phyloP scores from a whole-genome alignment of 805 yeast species.

The Candida loeiensis region DNA sequence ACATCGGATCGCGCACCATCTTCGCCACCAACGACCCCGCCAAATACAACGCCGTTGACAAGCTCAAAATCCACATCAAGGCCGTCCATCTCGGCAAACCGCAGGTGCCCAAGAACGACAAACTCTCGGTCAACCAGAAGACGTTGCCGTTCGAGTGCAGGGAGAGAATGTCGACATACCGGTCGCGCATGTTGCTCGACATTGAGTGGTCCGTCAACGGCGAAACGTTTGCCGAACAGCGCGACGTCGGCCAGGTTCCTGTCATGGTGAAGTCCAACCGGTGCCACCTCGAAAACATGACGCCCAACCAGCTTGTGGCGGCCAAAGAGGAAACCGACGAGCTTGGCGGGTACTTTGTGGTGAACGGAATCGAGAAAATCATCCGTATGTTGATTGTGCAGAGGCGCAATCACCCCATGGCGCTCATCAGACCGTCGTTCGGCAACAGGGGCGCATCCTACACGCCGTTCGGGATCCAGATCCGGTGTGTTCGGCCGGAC shows the following conservation, averaged over 20 bases:
- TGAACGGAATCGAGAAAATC: conserved; percentile 94
- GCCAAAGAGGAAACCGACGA: conserved; percentile 91
- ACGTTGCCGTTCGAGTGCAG: conserved; percentile 80
- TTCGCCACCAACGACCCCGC: conserved; percentile 73
- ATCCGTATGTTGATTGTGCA: conserved; percentile 97
- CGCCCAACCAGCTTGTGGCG: conserved; percentile 77
- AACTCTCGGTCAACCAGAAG: conserved; percentile 70
- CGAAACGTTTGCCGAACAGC: conserved; percentile 70
- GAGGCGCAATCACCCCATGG: conserved; percentile 97
- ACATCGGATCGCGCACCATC: conserved; percentile 80
- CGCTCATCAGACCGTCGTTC: conserved; percentile 90
- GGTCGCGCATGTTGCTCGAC: conserved; percentile 73
- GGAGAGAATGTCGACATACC: conserved; percentile 82
- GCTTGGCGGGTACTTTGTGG: conserved; percentile 92
- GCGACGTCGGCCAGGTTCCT: conserved; percentile 92
- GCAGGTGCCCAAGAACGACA: conserved; percentile 64
- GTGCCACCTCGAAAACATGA: conserved; percentile 81
- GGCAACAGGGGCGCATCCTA: conserved; percentile 91
- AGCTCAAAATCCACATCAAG: conserved; percentile 78
- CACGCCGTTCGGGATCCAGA: conserved; percentile 87
- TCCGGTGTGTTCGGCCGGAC: conserved; percentile 92
- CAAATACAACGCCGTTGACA: conserved; percentile 67
- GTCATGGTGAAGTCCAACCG: conserved; percentile 87
- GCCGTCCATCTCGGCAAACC: conserved; percentile 87
- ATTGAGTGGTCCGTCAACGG: conserved; percentile 87